These are phyloP conservation scores for Logfia minima DNA, from an alignment of 129 eudicot genomes.

Conservation along the genomic window DNA sequence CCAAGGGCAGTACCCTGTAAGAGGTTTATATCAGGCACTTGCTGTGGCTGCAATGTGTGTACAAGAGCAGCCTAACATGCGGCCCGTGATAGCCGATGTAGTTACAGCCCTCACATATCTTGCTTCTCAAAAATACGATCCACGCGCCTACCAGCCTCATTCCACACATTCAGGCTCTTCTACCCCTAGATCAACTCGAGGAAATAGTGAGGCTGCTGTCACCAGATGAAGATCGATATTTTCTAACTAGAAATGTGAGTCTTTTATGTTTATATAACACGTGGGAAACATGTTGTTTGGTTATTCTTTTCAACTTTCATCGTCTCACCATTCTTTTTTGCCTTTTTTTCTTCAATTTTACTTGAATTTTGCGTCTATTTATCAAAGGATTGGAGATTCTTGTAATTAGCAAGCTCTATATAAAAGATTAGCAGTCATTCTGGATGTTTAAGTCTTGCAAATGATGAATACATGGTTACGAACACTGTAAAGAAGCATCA, in stretches of 20 bases:
- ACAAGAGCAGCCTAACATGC: conserved; percentile 89
- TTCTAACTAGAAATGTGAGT: conserved; percentile 31
- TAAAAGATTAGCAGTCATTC: conserved; percentile 26
- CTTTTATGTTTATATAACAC: conserved; percentile 32
- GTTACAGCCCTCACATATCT: conserved; percentile 92
- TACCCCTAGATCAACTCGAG: conserved; percentile 62
- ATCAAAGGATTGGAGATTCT: conserved; percentile 34
- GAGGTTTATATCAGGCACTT: conserved; percentile 92
- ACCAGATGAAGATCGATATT: conserved; percentile 30
- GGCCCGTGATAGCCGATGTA: conserved; percentile 91
- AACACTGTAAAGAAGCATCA: not conserved
- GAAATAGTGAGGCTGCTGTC: conserved; percentile 30
- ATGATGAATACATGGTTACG: conserved; percentile 21
- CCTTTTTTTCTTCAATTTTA: conserved; percentile 19
- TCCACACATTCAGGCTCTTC: conserved; percentile 56
- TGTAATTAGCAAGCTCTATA: conserved; percentile 42
- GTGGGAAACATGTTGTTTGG: conserved; percentile 30
- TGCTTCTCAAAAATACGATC: conserved; percentile 78
- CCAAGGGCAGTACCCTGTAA: conserved; percentile 79
- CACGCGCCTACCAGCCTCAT: conserved; percentile 52
- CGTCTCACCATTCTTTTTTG: conserved; percentile 33
- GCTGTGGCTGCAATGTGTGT: conserved; percentile 99
- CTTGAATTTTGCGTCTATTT: conserved; percentile 29
- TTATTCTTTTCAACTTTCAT: conserved; percentile 39
- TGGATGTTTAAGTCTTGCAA: conserved; percentile 23